phyloP scores from a whole-genome alignment of 2,329 filamentous ascomycete genomes.

The Dactylellina sp. region DNA sequence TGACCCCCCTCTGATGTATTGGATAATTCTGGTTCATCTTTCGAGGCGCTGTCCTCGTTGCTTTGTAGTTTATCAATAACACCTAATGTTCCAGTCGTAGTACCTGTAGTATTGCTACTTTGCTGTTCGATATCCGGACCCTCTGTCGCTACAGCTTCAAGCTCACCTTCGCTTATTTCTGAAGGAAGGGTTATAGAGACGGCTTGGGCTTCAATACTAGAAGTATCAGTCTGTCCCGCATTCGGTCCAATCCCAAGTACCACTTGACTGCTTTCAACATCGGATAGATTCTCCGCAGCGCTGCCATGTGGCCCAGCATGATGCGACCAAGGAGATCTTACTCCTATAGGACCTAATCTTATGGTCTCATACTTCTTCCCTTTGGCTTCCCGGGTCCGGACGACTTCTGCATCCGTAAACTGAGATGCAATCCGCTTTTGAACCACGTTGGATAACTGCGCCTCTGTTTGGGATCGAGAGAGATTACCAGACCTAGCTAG shows the following conservation, averaged over 20 bases:
- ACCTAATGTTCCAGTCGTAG: background rate
- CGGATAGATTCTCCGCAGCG: too few species aligned
- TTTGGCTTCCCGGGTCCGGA: background rate
- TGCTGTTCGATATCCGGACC: background rate
- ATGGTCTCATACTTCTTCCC: background rate
- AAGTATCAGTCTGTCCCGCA: background rate
- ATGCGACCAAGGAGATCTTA: too few species aligned
- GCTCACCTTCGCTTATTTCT: background rate
- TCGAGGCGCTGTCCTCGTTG: background rate
- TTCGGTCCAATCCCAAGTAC: background rate
- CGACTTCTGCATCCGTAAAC: conserved; percentile 1
- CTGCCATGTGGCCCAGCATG: too few species aligned
- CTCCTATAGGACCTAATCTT: too few species aligned
- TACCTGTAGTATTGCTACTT: background rate
- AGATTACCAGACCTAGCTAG: background rate
- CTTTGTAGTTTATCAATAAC: background rate
- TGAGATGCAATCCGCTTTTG: background rate
- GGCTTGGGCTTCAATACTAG: background rate
- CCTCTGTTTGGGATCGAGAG: conserved; percentile 3
- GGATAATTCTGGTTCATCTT: background rate
- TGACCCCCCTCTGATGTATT: too few species aligned
- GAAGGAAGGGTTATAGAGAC: background rate
- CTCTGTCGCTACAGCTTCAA: background rate
- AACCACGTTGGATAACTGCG: conserved; percentile 1
- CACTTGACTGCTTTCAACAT: too few species aligned